Base-by-base conservation (phyloP, 768 basidiomycete species). In the Mycena sanguinolenta region DNA sequence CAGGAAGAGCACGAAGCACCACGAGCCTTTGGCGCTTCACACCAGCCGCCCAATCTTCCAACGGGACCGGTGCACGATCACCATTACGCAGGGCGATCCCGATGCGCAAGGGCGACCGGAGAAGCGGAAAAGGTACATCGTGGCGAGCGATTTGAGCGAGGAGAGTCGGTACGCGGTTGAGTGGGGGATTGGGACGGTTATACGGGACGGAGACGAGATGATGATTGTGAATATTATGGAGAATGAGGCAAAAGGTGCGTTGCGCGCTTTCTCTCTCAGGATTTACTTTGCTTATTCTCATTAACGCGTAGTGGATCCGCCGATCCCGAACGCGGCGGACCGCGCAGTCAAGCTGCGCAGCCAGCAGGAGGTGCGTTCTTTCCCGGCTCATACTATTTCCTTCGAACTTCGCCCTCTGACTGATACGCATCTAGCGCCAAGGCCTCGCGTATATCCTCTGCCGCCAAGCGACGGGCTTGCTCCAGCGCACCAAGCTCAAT, bases 181-280 rank as follows among this genome's bases (percentile, higher is more conserved):
- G 79, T 99, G 97, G 98, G 95, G 94, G 13, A 97, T 99, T 63
- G 97, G 97, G 3, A 98, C 97, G 0, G 97, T 98, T 3, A 83
- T 98, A 69, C 84, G 96, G 70, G 96, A 98, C 80, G 97, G 97
- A 2, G 98, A 99, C 75, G 94, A 97, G 81, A 84, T 96, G 91
- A 86, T 97, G 69, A 86, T 99, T 68, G 93, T 98, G 0, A 95
- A 92, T 3, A 93, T 98, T 1, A 90, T 94, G 58, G 98, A 99
- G 80, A 97, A 95, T 73, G 98, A 99, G 73, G 85, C 84, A 53
- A 98, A 97, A 84, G 87, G 96, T 95, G 73, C 67, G 89, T 58
- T 63, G 42, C 50, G 32, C 62, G 52, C 16, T 65, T 63, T 69
- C 58, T 69, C 36, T 60, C n/a, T 69, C 52, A 32, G 17, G 60